Conservation (phyloP, 2,329 filamentous ascomycete species). For the Phialocephala subalpina region DNA sequence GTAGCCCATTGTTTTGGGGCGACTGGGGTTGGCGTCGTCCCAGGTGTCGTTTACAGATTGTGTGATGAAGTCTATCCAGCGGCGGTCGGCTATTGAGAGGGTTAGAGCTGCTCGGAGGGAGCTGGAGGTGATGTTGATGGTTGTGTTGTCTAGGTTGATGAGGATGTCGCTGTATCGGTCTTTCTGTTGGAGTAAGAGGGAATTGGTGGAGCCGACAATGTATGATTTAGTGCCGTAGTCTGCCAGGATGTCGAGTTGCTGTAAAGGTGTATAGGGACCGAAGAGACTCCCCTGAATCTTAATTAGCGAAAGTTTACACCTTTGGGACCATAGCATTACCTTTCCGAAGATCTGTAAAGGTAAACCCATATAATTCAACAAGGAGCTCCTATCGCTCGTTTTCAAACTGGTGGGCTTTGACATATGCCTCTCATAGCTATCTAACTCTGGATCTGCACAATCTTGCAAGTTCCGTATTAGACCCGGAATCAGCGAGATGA, state of each 20-base stretch:
- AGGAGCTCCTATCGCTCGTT: slow-evolving; percentile 89
- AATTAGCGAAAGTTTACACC: slow-evolving; percentile 18
- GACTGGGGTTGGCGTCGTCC: slow-evolving; percentile 88
- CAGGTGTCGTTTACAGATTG: slow-evolving; percentile 95
- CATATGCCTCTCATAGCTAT: slow-evolving; percentile 79
- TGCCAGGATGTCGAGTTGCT: slow-evolving; percentile 92
- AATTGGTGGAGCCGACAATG: slow-evolving; percentile 96
- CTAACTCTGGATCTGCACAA: slow-evolving; percentile 91
- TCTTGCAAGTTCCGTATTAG: slow-evolving; percentile 92
- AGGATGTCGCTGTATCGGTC: slow-evolving; percentile 96
- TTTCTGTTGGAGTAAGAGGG: slow-evolving; percentile 89
- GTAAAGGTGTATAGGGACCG: slow-evolving; percentile 94
- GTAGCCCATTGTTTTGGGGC: slow-evolving; percentile 95
- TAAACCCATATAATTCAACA: slow-evolving; percentile 93
- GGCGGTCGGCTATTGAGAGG: slow-evolving; percentile 85
- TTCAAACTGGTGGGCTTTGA: slow-evolving; percentile 83
- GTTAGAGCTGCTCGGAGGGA: slow-evolving; percentile 78
- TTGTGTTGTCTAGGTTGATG: slow-evolving; percentile 92
- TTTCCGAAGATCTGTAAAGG: slow-evolving; percentile 96
- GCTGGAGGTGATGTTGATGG: slow-evolving; percentile 82
- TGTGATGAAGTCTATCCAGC: slow-evolving; percentile 96
- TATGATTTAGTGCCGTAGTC: slow-evolving; percentile 97
- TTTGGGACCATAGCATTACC: slow-evolving; percentile 52
- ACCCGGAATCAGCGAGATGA: slow-evolving; percentile 93
- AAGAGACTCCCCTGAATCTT: slow-evolving; percentile 81